Evolutionary conservation across 2,329 filamentous ascomycete genomes (phyloP).

Genomic region (Stachybotrys echinatus): DNA sequence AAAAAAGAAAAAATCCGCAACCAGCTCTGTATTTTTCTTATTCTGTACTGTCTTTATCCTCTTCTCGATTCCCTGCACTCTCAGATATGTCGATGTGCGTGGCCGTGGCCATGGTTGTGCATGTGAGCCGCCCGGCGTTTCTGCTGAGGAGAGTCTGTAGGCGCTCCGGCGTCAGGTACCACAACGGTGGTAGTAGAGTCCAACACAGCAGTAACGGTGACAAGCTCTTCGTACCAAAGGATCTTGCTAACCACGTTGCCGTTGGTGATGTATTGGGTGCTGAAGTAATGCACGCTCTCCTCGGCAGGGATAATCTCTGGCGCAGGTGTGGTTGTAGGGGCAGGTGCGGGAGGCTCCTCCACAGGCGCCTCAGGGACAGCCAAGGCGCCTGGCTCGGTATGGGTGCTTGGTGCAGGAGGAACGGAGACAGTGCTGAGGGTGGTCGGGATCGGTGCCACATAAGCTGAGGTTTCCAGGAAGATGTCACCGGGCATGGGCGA

Average conservation of each 20-base stretch:
- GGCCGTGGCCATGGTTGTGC: slow-evolving; percentile 32
- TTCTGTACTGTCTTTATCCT: slow-evolving; percentile 7
- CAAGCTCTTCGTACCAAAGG: slow-evolving; percentile 49
- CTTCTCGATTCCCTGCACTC: slow-evolving; percentile 4
- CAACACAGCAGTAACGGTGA: slow-evolving; percentile 44
- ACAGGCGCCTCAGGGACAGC: slow-evolving; percentile 7
- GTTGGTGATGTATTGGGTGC: slow-evolving; percentile 48
- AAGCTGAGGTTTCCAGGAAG: slow-evolving; percentile 28
- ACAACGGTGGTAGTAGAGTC: slow-evolving; percentile 33
- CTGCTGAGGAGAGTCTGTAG: slow-evolving; percentile 10
- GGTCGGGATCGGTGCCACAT: slow-evolving; percentile 1
- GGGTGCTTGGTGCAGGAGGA: slow-evolving; percentile 3
- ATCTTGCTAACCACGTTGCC: slow-evolving; percentile 49
- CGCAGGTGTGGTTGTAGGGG: slow-evolving; percentile 16
- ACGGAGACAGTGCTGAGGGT: slow-evolving; percentile 6
- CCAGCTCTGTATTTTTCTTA: slow-evolving; percentile 5
- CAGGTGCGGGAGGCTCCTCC: slow-evolving; percentile 9
- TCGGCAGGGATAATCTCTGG: slow-evolving; percentile 18
- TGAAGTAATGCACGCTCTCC: slow-evolving; percentile 32
- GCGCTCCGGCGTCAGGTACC: slow-evolving; percentile 10
- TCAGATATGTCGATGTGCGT: slow-evolving; percentile 21
- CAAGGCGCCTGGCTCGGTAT: slow-evolving; percentile 6
- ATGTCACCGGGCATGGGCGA: slow-evolving; percentile 35
- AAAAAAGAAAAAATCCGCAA: slow-evolving; percentile 9
- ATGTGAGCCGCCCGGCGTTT: slow-evolving; percentile 26